A percentile compares a stretch with the other conserved stretches of the same genome.
These are phyloP conservation scores for Septoria linicola DNA, from an alignment of 2,329 filamentous ascomycete genomes.

Conservation along the genomic window DNA sequence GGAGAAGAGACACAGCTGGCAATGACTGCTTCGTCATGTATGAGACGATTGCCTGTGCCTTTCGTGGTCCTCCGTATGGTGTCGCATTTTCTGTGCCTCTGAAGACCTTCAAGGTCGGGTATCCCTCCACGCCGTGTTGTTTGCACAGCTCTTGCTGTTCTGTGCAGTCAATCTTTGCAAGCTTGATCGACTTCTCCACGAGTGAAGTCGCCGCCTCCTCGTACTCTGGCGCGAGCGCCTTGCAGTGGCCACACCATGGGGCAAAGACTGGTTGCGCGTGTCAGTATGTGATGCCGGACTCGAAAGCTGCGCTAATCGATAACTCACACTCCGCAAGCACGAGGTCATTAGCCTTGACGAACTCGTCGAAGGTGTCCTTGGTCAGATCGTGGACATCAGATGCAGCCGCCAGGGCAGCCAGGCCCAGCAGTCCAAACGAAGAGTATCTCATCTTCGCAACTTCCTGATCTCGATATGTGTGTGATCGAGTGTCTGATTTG, in stretches of 20 bases:
- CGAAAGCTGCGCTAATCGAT: too few species aligned
- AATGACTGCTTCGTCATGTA: conserved; percentile 99
- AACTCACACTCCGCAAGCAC: conserved; percentile 89
- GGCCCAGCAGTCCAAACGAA: conserved; percentile 45
- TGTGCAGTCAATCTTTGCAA: conserved; percentile 92
- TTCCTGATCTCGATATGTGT: background rate
- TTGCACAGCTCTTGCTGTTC: conserved; percentile 90
- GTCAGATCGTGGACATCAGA: conserved; percentile 75
- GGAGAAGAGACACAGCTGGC: conserved; percentile 82
- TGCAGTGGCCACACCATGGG: conserved; percentile 97
- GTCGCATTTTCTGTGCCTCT: conserved; percentile 77
- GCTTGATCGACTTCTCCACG: conserved; percentile 82
- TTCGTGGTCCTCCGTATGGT: conserved; percentile 85
- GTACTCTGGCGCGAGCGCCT: conserved; percentile 91
- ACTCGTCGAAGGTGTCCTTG: conserved; percentile 81
- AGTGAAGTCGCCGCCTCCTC: conserved; percentile 80
- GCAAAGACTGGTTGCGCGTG: conserved; percentile 68
- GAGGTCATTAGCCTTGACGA: conserved; percentile 80
- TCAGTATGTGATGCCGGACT: too few species aligned
- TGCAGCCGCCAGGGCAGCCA: conserved; percentile 61
- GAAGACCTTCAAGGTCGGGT: conserved; percentile 99
- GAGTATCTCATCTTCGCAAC: conserved; percentile 29
- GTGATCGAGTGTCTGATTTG: background rate
- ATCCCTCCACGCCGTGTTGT: conserved; percentile 87
- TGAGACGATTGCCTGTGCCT: conserved; percentile 71